phyloP scores from a whole-genome alignment of 225 moss, liverwort and hornwort genomes.

The Ulota crispa region DNA sequence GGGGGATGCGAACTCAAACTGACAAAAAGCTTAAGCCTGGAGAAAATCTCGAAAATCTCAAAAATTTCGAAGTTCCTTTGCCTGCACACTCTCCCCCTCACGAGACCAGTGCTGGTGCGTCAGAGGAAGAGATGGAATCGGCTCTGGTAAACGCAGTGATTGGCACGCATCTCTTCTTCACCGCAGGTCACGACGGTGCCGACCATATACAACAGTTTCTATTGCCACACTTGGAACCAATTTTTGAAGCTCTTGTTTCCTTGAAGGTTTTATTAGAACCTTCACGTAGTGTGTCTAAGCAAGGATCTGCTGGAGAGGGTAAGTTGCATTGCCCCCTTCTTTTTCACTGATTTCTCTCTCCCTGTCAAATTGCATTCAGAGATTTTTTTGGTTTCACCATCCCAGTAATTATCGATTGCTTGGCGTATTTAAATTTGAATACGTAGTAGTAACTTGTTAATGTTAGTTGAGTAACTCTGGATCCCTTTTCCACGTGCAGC shows the following conservation, averaged over 20 bases:
- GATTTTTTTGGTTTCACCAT: not conserved
- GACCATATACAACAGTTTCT: conserved; percentile 39
- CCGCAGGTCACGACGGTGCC: conserved; percentile 69
- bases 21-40: conserved; percentile 10
- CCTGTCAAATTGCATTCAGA: not conserved
- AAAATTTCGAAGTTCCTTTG: not conserved
- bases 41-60: not conserved
- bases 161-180: conserved; percentile 57
- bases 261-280: conserved; percentile 47
- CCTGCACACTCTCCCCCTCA: not conserved
- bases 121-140: conserved; percentile 36
- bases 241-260: conserved; percentile 37
- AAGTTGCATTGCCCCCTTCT: not conserved
- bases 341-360: too few relatives aligned
- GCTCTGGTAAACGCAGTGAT: conserved; percentile 55
- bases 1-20: conserved; percentile 38
- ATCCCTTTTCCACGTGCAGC: conserved; percentile 28
- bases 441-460: not conserved
- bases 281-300: conserved; percentile 4
- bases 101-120: not conserved
- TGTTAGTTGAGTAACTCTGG: conserved; percentile 3
- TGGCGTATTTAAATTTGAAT: not conserved
- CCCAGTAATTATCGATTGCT: not conserved
- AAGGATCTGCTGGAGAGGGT: conserved; percentile 29
- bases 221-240: conserved; percentile 40